Percentiles rank a stretch among this genome's conserved stretches.
Evolutionary conservation across 768 basidiomycete genomes (phyloP).

Genomic region (Gyrodon lividus): DNA sequence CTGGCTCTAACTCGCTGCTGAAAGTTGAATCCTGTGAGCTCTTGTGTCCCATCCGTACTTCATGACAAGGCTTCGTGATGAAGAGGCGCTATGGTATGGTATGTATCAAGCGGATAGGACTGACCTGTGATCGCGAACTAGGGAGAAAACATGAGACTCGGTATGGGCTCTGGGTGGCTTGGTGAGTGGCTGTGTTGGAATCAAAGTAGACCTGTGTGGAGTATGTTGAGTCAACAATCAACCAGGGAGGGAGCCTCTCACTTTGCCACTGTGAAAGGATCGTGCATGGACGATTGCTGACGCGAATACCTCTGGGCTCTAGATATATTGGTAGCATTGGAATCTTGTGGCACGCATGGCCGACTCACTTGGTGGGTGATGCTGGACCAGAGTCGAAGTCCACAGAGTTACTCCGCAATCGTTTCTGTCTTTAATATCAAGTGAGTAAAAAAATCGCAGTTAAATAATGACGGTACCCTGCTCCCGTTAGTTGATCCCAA

Average conservation of each 20-base stretch:
- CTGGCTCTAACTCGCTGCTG: conserved; percentile 10
- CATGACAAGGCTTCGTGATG: conserved; percentile 5
- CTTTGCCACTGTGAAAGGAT: conserved; percentile 10
- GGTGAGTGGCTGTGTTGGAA: not conserved
- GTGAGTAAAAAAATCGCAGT: conserved; percentile 2
- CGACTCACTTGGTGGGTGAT: conserved; percentile 25
- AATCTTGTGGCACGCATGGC: not conserved
- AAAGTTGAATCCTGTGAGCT: not conserved
- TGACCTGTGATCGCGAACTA: conserved; percentile 8
- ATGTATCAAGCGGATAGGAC: not conserved
- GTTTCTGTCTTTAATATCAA: conserved; percentile 18
- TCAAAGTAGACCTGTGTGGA: not conserved
- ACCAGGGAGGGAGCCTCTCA: not conserved
- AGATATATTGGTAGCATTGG: not conserved
- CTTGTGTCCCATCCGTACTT: not conserved
- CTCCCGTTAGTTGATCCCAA: conserved; percentile 20
- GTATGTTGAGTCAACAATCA: not conserved
- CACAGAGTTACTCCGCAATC: conserved; percentile 21
- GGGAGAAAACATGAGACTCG: not conserved
- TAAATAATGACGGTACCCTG: conserved; percentile 8
- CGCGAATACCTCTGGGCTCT: conserved; percentile 8
- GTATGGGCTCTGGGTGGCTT: not conserved
- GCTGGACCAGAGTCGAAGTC: conserved; percentile 2
- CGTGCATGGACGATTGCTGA: conserved; percentile 3
- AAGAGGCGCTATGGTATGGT: not conserved